Evolutionary conservation across 2,329 filamentous ascomycete species (phyloP).

Genomic region (Trichoderma guizhouense): DNA sequence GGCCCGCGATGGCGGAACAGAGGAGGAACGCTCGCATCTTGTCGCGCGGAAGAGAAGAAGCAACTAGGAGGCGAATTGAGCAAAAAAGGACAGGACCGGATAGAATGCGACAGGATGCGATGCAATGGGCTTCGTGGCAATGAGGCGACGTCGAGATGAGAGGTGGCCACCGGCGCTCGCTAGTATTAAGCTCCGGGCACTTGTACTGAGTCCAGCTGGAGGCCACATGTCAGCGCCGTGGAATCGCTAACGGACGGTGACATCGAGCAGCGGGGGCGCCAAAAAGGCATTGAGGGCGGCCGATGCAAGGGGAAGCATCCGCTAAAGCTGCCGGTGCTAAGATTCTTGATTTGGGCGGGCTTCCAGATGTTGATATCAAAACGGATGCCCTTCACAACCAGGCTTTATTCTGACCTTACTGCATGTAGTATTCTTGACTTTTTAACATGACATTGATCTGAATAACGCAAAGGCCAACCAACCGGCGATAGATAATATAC

Average conservation of each 20-base stretch:
- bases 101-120: background rate
- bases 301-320: background rate
- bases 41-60: background rate
- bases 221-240: background rate
- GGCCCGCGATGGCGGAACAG: constrained; percentile 39
- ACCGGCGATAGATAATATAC: too few species aligned
- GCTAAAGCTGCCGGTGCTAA: background rate
- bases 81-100: background rate
- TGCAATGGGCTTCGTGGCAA: background rate
- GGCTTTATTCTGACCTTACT: background rate
- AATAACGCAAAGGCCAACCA: background rate
- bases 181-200: background rate
- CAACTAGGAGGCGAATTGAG: too few species aligned
- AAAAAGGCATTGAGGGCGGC: background rate
- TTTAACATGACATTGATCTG: background rate
- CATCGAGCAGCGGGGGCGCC: background rate
- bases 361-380: background rate
- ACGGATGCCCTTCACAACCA: background rate
- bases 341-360: background rate
- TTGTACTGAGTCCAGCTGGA: background rate
- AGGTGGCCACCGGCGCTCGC: constrained; percentile 2
- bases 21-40: constrained; percentile 31
- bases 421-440: background rate
- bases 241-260: background rate
- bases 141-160: background rate